Base-by-base conservation (phyloP, 495 filamentous ascomycete genomes). In the Symbiotaphrina buchneri region DNA sequence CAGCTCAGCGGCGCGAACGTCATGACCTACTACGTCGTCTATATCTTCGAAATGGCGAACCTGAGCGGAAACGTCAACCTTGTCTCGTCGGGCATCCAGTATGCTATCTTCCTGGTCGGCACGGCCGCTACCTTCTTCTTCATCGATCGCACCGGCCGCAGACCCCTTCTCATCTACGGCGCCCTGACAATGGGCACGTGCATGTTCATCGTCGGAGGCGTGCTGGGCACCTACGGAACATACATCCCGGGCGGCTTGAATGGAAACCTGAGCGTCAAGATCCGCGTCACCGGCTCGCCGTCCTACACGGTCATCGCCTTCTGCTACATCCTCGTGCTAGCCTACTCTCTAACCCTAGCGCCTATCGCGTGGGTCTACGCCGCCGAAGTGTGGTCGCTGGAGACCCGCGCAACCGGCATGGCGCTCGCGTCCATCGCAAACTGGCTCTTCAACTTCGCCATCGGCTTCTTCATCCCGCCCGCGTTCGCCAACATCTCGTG, bases 401-500 rank as follows among this genome's bases (percentile, higher is more conserved):
- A 25, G 22, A 7, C 7, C 7, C 22, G 22, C 7, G 22, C 22
- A 7, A 25, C 7, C 7, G 22, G 22, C 11, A 25, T 25, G 22
- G 22, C 7, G 7, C 11, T 25, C 7, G 7, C 22, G 7, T 7
- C 22, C 7, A 11, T 11, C 7, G 11, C 22, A 7, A 25, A 25
- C 31, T 33, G 31, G 31, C 10, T n/a, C 22, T 25, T 25, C 13
- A 25, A 25, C 22, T 25, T 25, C 13, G 22, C 42, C 3, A 48
- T 61, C 6, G 56, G 49, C 2, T 61, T 59, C 23, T 56, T 46
- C 39, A 61, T 66, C 2, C 62, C 58, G 4, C 63, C 61, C 0
- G 49, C 61, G 5, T 46, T 65, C n/a, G 51, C 48, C 18, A 48
- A 40, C 23, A 58, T 64, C 42, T 56, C 59, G 39, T 67, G 63